A percentile compares a stretch with the other conserved stretches of the same genome.
phyloP scores from a whole-genome alignment of 225 moss, liverwort and hornwort genomes.

The Pseudisothecium myosuroides region DNA sequence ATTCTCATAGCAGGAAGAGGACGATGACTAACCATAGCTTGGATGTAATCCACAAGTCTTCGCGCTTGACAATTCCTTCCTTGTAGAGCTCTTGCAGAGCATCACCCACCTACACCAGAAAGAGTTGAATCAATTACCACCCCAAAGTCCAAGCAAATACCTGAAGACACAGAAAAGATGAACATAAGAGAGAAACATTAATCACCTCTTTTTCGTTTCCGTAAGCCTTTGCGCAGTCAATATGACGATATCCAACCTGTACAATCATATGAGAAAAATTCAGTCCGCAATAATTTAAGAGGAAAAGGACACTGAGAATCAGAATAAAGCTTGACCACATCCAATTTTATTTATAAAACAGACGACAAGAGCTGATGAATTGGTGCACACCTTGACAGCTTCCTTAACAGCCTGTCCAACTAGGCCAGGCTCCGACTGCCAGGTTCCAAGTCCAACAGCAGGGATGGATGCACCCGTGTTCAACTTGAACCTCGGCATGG shows the following conservation, averaged over 20 bases:
- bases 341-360: background rate
- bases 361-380: background rate
- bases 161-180: background rate
- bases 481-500: conserved; percentile 23
- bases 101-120: conserved; percentile 31
- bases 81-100: conserved; percentile 36
- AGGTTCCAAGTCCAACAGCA: conserved; percentile 57
- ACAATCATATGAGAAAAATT: background rate
- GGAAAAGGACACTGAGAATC: background rate
- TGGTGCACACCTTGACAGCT: conserved; percentile 34
- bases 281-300: background rate
- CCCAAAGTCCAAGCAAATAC: background rate
- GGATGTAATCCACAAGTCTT: conserved; percentile 59
- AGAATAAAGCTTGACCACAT: background rate
- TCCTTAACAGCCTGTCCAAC: conserved; percentile 52
- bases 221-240: conserved; percentile 55
- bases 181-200: background rate
- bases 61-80: conserved; percentile 44
- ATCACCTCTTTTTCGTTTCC: conserved; percentile 38
- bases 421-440: conserved; percentile 47
- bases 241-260: conserved; percentile 59
- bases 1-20: background rate
- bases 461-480: conserved; percentile 42
- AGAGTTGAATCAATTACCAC: background rate
- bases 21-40: conserved; percentile 30